These are phyloP conservation scores for Calycina marina DNA, from an alignment of 2,329 filamentous ascomycete genomes.

Conservation along the genomic window DNA sequence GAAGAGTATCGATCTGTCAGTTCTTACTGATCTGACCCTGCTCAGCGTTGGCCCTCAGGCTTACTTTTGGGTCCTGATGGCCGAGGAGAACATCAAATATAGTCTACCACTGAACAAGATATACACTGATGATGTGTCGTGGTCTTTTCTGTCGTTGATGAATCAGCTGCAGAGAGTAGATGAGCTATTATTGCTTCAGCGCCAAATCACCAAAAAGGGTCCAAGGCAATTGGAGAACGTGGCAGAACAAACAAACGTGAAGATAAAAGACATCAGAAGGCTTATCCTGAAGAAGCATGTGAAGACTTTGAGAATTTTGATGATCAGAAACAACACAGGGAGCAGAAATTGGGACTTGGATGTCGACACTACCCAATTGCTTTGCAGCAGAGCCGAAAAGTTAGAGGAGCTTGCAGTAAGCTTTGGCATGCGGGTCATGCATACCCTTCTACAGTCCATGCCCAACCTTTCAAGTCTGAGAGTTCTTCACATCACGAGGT, in stretches of 20 bases:
- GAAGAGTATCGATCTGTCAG: conserved; percentile 39
- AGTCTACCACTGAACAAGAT: conserved; percentile 41
- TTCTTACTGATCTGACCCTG: conserved; percentile 41
- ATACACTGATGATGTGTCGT: conserved; percentile 47
- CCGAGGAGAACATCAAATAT: conserved; percentile 35
- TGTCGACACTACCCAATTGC: conserved; percentile 36
- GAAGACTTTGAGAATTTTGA: conserved; percentile 35
- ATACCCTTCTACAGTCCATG: conserved; percentile 41
- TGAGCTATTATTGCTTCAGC: conserved; percentile 46
- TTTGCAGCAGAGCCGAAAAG: conserved; percentile 33
- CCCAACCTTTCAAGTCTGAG: conserved; percentile 32
- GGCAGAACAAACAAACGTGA: conserved; percentile 32
- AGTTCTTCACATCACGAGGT: conserved; percentile 39
- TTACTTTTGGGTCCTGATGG: conserved; percentile 42
- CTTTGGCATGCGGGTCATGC: conserved; percentile 38
- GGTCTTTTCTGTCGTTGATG: conserved; percentile 37
- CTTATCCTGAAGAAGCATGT: conserved; percentile 44
- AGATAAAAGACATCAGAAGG: conserved; percentile 42
- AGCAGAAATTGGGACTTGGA: conserved; percentile 41
- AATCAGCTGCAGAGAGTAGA: conserved; percentile 36
- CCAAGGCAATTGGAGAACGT: conserved; percentile 39
- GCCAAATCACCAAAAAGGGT: conserved; percentile 26
- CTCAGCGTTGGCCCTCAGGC: conserved; percentile 49
- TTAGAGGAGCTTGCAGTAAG: conserved; percentile 41
- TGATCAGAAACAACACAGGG: conserved; percentile 40